Evolutionary conservation across 164 flowering plant species (phyloP).

Genomic region (Dillenia turbinata): DNA sequence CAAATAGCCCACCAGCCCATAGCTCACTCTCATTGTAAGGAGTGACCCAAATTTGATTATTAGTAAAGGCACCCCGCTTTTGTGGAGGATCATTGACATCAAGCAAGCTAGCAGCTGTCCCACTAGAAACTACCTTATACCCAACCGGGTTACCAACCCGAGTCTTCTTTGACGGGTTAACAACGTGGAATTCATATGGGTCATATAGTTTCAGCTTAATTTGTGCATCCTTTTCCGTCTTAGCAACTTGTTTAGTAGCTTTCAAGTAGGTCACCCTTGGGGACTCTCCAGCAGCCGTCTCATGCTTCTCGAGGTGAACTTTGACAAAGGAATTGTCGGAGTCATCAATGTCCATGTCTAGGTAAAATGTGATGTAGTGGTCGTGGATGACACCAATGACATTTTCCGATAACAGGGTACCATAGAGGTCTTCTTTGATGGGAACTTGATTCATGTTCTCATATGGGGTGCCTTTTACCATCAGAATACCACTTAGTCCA

Average conservation of each 20-base stretch:
- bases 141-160: conserved; percentile 80
- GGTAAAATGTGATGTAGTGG: conserved; percentile 74
- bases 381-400: conserved; percentile 89
- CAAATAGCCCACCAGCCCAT: conserved; percentile 88
- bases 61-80: conserved; percentile 68
- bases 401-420: conserved; percentile 79
- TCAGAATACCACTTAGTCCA: conserved; percentile 80
- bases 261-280: conserved; percentile 70
- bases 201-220: conserved; percentile 65
- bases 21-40: conserved; percentile 71
- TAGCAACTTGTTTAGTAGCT: conserved; percentile 46
- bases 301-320: conserved; percentile 50
- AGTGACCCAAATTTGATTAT: conserved; percentile 92
- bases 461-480: conserved; percentile 83
- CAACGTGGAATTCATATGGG: conserved; percentile 72
- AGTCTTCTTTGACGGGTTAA: conserved; percentile 59
- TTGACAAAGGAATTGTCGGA: conserved; percentile 77
- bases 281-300: conserved; percentile 43
- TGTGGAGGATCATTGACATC: conserved; percentile 80
- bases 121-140: conserved; percentile 76
- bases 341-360: conserved; percentile 91
- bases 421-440: conserved; percentile 42
- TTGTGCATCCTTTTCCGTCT: conserved; percentile 82
- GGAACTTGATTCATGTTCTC: conserved; percentile 55
- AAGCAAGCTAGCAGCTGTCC: conserved; percentile 77